These are phyloP conservation scores for Plasmodium adleri DNA, from an alignment of 169 alveolate species.

Conservation along the genomic window DNA sequence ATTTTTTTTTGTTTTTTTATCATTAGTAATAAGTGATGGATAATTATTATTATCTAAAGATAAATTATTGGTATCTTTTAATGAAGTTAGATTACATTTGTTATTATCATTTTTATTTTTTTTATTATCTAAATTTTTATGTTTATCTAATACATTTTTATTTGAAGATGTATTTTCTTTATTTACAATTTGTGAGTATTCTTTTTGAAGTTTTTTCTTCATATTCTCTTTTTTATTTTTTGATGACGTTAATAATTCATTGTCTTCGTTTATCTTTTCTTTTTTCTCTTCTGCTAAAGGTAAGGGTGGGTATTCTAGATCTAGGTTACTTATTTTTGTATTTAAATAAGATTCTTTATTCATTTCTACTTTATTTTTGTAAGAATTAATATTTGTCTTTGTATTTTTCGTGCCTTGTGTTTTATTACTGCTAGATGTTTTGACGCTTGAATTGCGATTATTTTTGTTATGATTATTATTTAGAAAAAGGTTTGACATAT, in stretches of 20 bases:
- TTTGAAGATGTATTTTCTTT: neutral
- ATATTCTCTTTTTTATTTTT: conserved; percentile 8
- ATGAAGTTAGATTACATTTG: neutral
- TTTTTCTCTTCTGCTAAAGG: conserved; percentile 21
- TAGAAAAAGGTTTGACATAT: neutral
- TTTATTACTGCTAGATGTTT: neutral
- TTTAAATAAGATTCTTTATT: conserved; percentile 8
- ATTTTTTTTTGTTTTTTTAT: conserved; percentile 1
- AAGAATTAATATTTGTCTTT: conserved; percentile 15
- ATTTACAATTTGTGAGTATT: neutral
- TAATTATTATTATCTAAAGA: conserved; percentile 14
- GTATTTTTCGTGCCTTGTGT: neutral
- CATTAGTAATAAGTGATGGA: conserved; percentile 5
- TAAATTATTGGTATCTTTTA: neutral
- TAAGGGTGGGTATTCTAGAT: conserved; percentile 53
- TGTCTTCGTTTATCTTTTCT: conserved; percentile 7
- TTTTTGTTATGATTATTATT: neutral
- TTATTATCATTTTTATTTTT: conserved; percentile 25
- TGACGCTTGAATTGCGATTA: no score
- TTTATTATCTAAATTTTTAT: neutral
- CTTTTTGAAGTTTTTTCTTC: neutral
- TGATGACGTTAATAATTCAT: neutral
- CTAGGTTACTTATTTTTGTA: neutral
- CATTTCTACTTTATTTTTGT: conserved; percentile 57
- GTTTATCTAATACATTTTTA: neutral